Conservation (phyloP, 2,329 filamentous ascomycete species). For the Calonectria honghensis region DNA sequence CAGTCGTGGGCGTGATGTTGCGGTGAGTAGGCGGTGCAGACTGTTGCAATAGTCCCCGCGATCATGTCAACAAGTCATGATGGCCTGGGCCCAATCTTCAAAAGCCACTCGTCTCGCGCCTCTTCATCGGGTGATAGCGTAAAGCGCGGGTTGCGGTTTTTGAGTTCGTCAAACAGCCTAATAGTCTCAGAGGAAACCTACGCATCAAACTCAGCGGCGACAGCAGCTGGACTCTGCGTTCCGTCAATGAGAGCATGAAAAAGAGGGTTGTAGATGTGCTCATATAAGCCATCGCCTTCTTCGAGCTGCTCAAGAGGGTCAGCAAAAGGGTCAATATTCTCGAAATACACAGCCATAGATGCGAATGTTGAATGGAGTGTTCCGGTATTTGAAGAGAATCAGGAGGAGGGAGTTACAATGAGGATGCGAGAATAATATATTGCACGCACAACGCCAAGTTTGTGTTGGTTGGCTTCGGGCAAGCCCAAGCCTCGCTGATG, state of each 20-base stretch:
- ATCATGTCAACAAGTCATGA: neutral
- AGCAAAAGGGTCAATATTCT: neutral
- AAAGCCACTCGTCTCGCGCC: neutral
- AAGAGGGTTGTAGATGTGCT: neutral
- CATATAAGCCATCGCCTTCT: neutral
- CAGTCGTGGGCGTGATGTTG: neutral
- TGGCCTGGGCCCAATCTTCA: neutral
- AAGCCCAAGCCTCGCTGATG: neutral
- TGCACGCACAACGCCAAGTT: neutral
- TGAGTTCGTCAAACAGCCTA: neutral
- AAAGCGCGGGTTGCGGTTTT: slow-evolving; percentile 13
- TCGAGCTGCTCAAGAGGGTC: neutral
- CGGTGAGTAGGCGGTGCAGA: slow-evolving; percentile 6
- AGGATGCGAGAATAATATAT: neutral
- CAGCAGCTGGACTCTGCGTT: neutral
- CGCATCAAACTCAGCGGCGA: neutral
- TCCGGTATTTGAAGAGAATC: neutral
- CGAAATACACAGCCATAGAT: slow-evolving; percentile 5
- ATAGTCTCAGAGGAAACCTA: slow-evolving; percentile 1
- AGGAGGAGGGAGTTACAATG: neutral
- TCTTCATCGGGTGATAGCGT: neutral
- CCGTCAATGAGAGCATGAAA: neutral
- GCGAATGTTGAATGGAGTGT: neutral
- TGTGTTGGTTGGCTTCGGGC: neutral
- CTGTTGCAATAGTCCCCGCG: neutral